A percentile compares a stretch with the other conserved stretches of the same genome.
Evolutionary conservation across 805 yeast species (phyloP).

Genomic region (Wickerhamomyces queroliae): DNA sequence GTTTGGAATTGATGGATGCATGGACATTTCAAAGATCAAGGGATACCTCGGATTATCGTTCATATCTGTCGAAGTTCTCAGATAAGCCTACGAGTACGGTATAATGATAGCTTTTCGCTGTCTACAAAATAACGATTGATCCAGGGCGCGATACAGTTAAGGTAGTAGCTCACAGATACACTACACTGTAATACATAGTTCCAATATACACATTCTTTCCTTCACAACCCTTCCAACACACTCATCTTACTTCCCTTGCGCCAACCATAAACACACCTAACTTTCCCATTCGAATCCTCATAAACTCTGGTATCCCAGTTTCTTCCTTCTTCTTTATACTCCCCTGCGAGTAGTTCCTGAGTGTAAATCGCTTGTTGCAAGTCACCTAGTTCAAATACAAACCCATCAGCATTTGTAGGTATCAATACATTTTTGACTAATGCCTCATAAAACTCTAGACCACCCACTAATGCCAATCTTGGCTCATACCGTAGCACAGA

Average conservation of each 20-base stretch:
- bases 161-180: too few relatives aligned
- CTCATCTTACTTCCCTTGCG: constrained; percentile 19
- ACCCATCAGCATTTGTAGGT: constrained; percentile 40
- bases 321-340: too few relatives aligned
- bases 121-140: too few relatives aligned
- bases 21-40: too few relatives aligned
- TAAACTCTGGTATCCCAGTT: constrained; percentile 46
- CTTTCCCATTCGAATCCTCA: constrained; percentile 43
- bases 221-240: constrained; percentile 1
- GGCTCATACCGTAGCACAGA: constrained; percentile 81
- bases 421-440: constrained; percentile 41
- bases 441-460: constrained; percentile 60
- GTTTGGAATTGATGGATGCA: neutral
- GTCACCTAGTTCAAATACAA: constrained; percentile 77
- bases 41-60: too few relatives aligned
- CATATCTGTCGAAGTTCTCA: too few relatives aligned
- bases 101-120: too few relatives aligned
- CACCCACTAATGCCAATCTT: constrained; percentile 69
- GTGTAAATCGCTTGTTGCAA: constrained; percentile 47
- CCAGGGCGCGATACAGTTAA: too few relatives aligned
- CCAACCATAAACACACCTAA: constrained; percentile 67
- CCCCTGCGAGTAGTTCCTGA: constrained; percentile 12
- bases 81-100: too few relatives aligned
- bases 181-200: too few relatives aligned
- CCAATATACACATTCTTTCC: too few relatives aligned